Conservation (phyloP, 23 red algal genomes). For the Gracilaria domingensis region DNA sequence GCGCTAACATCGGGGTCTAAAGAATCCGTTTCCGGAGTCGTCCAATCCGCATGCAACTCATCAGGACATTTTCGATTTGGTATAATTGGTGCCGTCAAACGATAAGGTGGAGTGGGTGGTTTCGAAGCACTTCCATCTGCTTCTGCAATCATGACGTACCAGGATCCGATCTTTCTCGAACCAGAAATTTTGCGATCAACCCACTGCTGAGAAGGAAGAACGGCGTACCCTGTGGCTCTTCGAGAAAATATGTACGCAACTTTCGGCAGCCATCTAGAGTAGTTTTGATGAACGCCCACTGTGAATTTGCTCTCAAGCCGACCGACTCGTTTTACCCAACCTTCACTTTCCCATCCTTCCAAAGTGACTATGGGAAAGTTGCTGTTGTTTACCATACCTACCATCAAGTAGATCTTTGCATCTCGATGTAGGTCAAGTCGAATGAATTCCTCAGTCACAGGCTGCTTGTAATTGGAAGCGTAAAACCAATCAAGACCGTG, state of each 20-base stretch:
- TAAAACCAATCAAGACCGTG: conserved; percentile 42
- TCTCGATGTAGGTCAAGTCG: conserved; percentile 30
- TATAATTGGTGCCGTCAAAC: conserved; percentile 19
- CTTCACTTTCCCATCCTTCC: conserved; percentile 33
- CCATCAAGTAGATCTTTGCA: conserved; percentile 22
- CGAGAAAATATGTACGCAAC: conserved; percentile 39
- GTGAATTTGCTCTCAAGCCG: neutral
- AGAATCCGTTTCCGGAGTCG: conserved; percentile 40
- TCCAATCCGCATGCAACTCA: conserved; percentile 49
- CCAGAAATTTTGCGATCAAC: conserved; percentile 25
- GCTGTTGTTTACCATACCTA: neutral
- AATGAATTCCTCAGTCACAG: conserved; percentile 9
- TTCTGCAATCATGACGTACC: conserved; percentile 56
- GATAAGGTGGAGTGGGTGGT: neutral
- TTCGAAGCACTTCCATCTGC: conserved; percentile 38
- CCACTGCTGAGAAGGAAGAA: conserved; percentile 34
- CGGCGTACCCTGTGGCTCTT: neutral
- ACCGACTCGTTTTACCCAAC: conserved; percentile 30
- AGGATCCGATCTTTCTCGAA: conserved; percentile 1
- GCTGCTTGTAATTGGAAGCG: neutral
- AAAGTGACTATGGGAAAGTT: conserved; percentile 2
- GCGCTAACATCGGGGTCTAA: conserved; percentile 37
- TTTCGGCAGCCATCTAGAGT: conserved; percentile 26
- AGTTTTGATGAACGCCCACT: conserved; percentile 43
- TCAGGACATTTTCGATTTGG: conserved; percentile 53